Evolutionary conservation across 768 basidiomycete genomes (phyloP), one percentile per base, ranked within the genome.

Genomic region (Rossbeevera mucosa): DNA sequence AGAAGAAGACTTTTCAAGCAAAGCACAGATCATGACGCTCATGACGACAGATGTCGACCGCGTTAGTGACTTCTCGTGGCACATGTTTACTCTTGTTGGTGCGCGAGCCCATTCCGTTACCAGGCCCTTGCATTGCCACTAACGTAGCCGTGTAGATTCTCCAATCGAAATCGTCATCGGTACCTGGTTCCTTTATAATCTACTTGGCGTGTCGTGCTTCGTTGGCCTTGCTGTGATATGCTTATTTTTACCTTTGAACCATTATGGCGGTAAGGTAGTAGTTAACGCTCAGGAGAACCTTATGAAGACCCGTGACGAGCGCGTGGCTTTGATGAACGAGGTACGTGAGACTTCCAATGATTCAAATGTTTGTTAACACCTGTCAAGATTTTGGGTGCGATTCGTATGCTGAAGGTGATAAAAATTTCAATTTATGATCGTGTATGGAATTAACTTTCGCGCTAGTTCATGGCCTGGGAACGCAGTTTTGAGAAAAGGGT

Each of bases 31-130:
- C 60, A 94, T 95, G 92, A 94, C 90, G 2, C 79, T 95, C 25
- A 94, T 95, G 89, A 94, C 93, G 6, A 93, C 91, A 5, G 93
- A 96, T 59, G 91, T 94, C 25, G 91, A 94, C 66, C 80, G 93
- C 50, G 85, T 94, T 55, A 83, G 86, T 66, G 90, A 94, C 47
- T 90, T 94, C 62, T 71, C 83, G 1, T 88, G 83, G 82, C 86
- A 91, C 64, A 58, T 86, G 47, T 91, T 88, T 64, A 74, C 85
- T 1, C 77, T 91, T 33, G 75, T 91, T 49, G 86, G 87, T 85
- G 56, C 46, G 79, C 45, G 79, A 62, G 14, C 12, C 13, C 21
- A 24, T 28, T 30, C 7, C 31, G 26, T 5, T 31, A 3, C 7
- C 24, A 2, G 14, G n/a, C 1, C 25, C 20, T 50, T 51, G 20